A percentile compares a stretch with the other conserved stretches of the same genome.
Conservation (phyloP, 192 early-diverging fungal species). For the Coemansia sp. region DNA sequence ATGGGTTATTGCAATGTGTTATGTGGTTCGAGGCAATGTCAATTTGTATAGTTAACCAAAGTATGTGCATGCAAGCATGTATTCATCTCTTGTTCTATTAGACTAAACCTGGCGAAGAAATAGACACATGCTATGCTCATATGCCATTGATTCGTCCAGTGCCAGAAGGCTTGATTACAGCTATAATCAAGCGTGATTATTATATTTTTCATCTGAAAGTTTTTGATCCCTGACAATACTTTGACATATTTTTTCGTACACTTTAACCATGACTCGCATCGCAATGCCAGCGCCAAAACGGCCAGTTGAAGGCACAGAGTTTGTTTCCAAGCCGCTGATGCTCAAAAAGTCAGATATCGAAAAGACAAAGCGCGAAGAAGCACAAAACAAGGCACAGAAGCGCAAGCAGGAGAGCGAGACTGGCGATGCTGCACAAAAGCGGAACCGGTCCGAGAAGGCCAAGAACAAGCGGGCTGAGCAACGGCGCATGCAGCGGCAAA, state of each 20-base stretch:
- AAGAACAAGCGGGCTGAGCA: slow-evolving; percentile 31
- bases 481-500: slow-evolving; percentile 30
- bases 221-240: neutral
- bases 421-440: slow-evolving; percentile 7
- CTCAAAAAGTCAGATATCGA: slow-evolving; percentile 51
- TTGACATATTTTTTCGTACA: neutral
- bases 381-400: slow-evolving; percentile 16
- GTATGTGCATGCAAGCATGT: no score
- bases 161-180: neutral
- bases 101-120: no score
- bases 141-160: no score
- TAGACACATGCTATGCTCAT: no score
- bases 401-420: slow-evolving; percentile 10
- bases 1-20: neutral
- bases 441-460: slow-evolving; percentile 19
- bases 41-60: no score
- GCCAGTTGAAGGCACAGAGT: slow-evolving; percentile 53
- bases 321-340: slow-evolving; percentile 53
- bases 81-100: no score
- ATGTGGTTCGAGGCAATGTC: no score
- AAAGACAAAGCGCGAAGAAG: slow-evolving; percentile 9
- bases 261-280: slow-evolving; percentile 56
- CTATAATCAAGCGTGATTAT: neutral
- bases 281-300: slow-evolving; percentile 59
- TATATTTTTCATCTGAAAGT: neutral